phyloP scores from a whole-genome alignment of 2,329 filamentous ascomycete genomes.

The Neoarthrinium moseri region DNA sequence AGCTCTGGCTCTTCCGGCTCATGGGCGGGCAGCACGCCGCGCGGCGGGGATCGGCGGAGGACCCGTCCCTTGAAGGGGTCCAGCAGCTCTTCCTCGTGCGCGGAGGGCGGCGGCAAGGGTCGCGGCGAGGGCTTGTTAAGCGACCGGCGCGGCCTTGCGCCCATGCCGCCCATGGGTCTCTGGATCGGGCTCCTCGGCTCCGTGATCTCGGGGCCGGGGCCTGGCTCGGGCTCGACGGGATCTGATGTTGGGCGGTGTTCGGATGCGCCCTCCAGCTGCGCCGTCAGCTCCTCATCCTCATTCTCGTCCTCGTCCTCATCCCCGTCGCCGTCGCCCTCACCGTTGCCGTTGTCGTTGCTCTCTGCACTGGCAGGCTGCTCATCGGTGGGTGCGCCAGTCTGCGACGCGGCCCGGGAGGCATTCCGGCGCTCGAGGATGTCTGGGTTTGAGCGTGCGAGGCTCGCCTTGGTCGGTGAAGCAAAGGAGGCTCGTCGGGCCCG shows the following conservation, averaged over 20 bases:
- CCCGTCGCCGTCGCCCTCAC: no score
- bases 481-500: constrained; percentile 52
- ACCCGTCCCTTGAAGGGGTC: constrained; percentile 38
- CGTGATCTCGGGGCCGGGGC: constrained; percentile 9
- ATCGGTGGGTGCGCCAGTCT: constrained; percentile 16
- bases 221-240: constrained; percentile 1
- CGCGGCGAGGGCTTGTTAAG: constrained; percentile 42
- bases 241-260: constrained; percentile 14
- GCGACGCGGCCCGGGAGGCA: constrained; percentile 23
- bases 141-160: constrained; percentile 36
- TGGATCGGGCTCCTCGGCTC: constrained; percentile 17
- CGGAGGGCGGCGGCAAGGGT: constrained; percentile 45
- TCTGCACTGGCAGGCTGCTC: constrained; percentile 16
- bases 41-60: constrained; percentile 35
- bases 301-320: no score
- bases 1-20: constrained; percentile 60
- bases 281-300: constrained; percentile 24
- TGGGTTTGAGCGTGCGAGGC: constrained; percentile 60
- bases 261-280: constrained; percentile 28
- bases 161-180: constrained; percentile 30
- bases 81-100: constrained; percentile 40
- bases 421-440: constrained; percentile 50
- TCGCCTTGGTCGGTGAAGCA: constrained; percentile 66
- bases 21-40: constrained; percentile 27
- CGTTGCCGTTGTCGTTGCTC: constrained; percentile 22